Base-by-base conservation (phyloP, 805 yeast species). In the Brettanomyces sp. region DNA sequence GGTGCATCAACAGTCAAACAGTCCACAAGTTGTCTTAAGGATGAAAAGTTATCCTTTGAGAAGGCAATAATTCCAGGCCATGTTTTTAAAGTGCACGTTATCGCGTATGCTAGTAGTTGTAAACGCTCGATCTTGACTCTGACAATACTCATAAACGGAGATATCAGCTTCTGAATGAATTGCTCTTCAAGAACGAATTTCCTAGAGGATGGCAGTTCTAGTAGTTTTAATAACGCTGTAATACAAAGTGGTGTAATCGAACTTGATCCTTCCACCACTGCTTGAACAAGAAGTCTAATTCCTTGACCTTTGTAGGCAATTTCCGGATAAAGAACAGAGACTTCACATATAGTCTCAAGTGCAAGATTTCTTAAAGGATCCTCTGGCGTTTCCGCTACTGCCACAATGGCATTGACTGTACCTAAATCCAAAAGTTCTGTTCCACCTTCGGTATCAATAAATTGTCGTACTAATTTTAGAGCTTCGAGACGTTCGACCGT, bases 401-500 rank as follows among this genome's bases (percentile, higher is more conserved):
- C 37, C 12, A 39, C 35, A 12, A 39, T n/a, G 11, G 43, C 43
- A 36, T 39, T 44, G 13, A 39, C 33, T 3, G 23, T 28, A 6
- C 39, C 46, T 11, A 33, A 12, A 12, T 45, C 43, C 0, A 85
- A 56, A 52, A 70, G 73, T 22, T 67, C 61, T 5, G 70, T 63
- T 2, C 88, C 91, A 58, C 59, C 66, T 1, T 70, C 72, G 3
- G 79, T 66, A 36, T 73, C 80, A 3, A 85, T 55, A 47, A 85
- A 77, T 32, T 72, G 67, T 28, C 96, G 69, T 0, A 88, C 64
- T 24, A 88, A 65, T 54, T 82, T 84, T 32, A 91, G 56, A 0
- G 95, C 93, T 56, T 89, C 88, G 41, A 79, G 82, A 49, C 89
- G 74, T 55, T 90, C 96, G 2, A 78, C 62, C 23, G 77, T 73